Evolutionary conservation across 2,329 filamentous ascomycete species (phyloP).

Genomic region (Diplocarpon rosae): DNA sequence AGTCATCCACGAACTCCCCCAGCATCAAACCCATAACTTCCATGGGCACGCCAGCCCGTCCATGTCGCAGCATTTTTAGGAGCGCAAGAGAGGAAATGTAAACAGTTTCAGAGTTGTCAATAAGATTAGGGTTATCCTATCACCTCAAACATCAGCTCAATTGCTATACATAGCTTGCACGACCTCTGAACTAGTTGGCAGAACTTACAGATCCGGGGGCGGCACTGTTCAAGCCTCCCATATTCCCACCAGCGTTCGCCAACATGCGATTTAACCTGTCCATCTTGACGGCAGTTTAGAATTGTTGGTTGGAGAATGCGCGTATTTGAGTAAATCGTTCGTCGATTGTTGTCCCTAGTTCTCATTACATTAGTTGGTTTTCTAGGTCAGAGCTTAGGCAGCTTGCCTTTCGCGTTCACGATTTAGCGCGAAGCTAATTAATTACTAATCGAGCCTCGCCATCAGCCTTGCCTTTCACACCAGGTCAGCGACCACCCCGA

Average conservation of each 20-base stretch:
- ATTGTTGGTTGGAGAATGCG: neutral
- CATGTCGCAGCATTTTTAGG: slow-evolving; percentile 97
- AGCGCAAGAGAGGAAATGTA: slow-evolving; percentile 97
- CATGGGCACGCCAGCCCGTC: slow-evolving; percentile 95
- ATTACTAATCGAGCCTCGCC: neutral
- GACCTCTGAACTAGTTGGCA: neutral
- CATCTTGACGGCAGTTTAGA: slow-evolving; percentile 40
- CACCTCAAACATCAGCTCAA: slow-evolving; percentile 7
- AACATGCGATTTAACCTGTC: slow-evolving; percentile 88
- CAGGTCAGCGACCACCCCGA: too few relatives aligned
- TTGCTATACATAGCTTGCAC: slow-evolving; percentile 5
- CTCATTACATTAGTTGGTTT: slow-evolving; percentile 9
- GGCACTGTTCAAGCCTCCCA: slow-evolving; percentile 45
- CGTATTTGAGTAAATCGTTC: slow-evolving; percentile 1
- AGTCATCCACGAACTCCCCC: slow-evolving; percentile 97
- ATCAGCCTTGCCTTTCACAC: slow-evolving; percentile 2
- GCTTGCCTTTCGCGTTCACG: slow-evolving; percentile 3
- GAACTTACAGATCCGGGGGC: slow-evolving; percentile 49
- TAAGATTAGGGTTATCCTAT: slow-evolving; percentile 80
- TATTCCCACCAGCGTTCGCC: slow-evolving; percentile 55
- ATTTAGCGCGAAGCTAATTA: slow-evolving; percentile 7
- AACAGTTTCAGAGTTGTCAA: slow-evolving; percentile 98
- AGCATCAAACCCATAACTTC: slow-evolving; percentile 99
- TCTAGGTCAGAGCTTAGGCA: slow-evolving; percentile 11
- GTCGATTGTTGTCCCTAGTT: slow-evolving; percentile 13